Conservation (phyloP, 2,329 filamentous ascomycete species). For the Macroventuria anomochaeta region DNA sequence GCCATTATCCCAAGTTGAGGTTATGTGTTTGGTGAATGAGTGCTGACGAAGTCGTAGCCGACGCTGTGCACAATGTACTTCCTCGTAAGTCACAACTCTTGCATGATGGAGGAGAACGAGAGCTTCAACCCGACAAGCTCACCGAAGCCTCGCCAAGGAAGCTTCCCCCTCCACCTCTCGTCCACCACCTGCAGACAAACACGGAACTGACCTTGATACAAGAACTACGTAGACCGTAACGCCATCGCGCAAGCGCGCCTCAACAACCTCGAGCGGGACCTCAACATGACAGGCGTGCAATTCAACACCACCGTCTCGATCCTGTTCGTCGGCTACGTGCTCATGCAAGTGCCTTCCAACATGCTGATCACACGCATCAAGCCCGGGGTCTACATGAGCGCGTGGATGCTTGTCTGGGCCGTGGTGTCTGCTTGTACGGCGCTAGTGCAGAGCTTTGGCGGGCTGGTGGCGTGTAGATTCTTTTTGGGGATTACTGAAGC, state of each 20-base stretch:
- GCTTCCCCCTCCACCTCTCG: slow-evolving; percentile 3
- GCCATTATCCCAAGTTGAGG: background rate
- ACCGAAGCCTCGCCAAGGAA: slow-evolving; percentile 11
- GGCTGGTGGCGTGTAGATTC: slow-evolving; percentile 41
- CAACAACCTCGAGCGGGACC: slow-evolving; percentile 66
- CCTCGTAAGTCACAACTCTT: slow-evolving; percentile 20
- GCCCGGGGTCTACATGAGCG: slow-evolving; percentile 42
- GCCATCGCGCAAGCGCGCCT: slow-evolving; percentile 70
- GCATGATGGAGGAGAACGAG: too few relatives aligned
- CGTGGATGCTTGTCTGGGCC: slow-evolving; percentile 48
- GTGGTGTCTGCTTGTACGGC: slow-evolving; percentile 44
- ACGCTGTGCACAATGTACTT: slow-evolving; percentile 54
- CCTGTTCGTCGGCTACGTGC: slow-evolving; percentile 58
- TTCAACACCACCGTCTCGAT: slow-evolving; percentile 16
- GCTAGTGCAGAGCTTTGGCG: slow-evolving; percentile 41
- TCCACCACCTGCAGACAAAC: too few relatives aligned
- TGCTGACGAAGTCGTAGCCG: slow-evolving; percentile 35
- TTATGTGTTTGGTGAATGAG: background rate
- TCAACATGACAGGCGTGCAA: slow-evolving; percentile 36
- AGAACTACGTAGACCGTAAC: slow-evolving; percentile 60
- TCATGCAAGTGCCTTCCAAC: slow-evolving; percentile 50
- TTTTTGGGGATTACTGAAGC: slow-evolving; percentile 39
- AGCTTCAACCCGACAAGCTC: background rate
- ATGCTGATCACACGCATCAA: slow-evolving; percentile 50
- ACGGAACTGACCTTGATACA: background rate